Base-by-base conservation (phyloP, 306 rosid species). In the Senna tora region DNA sequence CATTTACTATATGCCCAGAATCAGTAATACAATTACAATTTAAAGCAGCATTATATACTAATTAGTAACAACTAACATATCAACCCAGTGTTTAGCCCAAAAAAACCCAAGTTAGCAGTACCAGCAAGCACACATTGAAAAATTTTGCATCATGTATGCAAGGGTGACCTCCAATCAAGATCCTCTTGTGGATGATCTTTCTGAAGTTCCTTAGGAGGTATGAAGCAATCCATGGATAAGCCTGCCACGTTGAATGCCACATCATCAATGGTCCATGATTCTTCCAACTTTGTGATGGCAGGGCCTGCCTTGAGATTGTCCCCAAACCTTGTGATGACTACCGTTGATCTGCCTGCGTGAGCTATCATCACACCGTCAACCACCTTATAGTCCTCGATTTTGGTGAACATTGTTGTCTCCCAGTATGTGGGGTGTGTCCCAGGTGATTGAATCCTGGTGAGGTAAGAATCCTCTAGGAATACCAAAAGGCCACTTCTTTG, bases 371-470 rank as follows among this genome's bases (percentile, higher is more conserved):
- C 95, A 2, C 88, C 98, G 17, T 94, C 96, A 5, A 87, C 88
- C 1, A 63, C 6, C 59, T 88, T 86, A 14, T 94, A 94, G 28
- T 94, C 97, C 9, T 86, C 91, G 15, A 94, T 87, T 16, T 67
- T 86, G 0, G 98, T 87, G 0, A 94, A 84, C 97, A 94, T 94
- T 12, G 98, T 77, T 20, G 98, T 94, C 76, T 94, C 98, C 98
- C 98, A 94, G 28, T 94, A 94, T 36, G 78, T 85, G 7, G 97
- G 96, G 45, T 87, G 78, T 21, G 87, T 60, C 12, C 98, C 98
- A 55, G 96, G 96, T 15, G 92, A 82, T 62, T 94, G 98, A 59
- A 94, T 91, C 77, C 98, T 84, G 16, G 96, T 94, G 3, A 94
- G 76, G 73, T 89, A 91, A 1, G 98, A 94, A 69, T 94, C 98